These are phyloP conservation scores for Lodderomyces pseudojiufengensis DNA, from an alignment of 1,139 yeast genomes.

Conservation along the genomic window DNA sequence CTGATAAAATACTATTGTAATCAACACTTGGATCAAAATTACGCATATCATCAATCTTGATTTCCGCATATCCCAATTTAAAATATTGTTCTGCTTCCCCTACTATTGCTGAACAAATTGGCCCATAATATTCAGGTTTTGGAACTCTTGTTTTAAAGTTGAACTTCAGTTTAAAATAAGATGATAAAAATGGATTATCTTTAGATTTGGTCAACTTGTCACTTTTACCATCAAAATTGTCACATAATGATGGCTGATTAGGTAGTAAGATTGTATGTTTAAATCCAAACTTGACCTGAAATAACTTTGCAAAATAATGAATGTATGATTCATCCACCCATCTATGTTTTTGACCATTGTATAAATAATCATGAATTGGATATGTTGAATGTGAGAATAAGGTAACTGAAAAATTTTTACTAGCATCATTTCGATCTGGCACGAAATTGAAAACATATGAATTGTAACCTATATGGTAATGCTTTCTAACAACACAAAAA, in stretches of 20 bases:
- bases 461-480: slow-evolving; percentile 10
- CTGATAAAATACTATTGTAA: slow-evolving; percentile 13
- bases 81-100: slow-evolving; percentile 11
- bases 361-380: slow-evolving; percentile 14
- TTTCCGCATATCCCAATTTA: slow-evolving; percentile 12
- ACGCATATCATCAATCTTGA: slow-evolving; percentile 10
- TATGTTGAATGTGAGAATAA: slow-evolving; percentile 12
- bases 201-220: slow-evolving; percentile 10
- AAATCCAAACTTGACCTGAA: slow-evolving; percentile 12
- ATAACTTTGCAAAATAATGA: slow-evolving; percentile 5
- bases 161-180: slow-evolving; percentile 7
- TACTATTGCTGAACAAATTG: slow-evolving; percentile 5
- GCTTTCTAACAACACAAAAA: slow-evolving; percentile 10
- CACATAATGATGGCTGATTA: slow-evolving; percentile 11
- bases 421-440: slow-evolving; percentile 10
- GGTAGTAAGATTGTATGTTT: slow-evolving; percentile 8
- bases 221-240: slow-evolving; percentile 14
- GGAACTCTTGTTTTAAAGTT: slow-evolving; percentile 7
- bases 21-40: slow-evolving; percentile 5
- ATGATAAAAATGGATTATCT: slow-evolving; percentile 10
- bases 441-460: slow-evolving; percentile 11
- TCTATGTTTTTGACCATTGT: slow-evolving; percentile 11
- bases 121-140: slow-evolving; percentile 12
- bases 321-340: slow-evolving; percentile 13
- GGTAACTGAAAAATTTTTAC: slow-evolving; percentile 8